Base-by-base conservation (phyloP, 495 filamentous ascomycete genomes). In the Mycothermus thermophilus region DNA sequence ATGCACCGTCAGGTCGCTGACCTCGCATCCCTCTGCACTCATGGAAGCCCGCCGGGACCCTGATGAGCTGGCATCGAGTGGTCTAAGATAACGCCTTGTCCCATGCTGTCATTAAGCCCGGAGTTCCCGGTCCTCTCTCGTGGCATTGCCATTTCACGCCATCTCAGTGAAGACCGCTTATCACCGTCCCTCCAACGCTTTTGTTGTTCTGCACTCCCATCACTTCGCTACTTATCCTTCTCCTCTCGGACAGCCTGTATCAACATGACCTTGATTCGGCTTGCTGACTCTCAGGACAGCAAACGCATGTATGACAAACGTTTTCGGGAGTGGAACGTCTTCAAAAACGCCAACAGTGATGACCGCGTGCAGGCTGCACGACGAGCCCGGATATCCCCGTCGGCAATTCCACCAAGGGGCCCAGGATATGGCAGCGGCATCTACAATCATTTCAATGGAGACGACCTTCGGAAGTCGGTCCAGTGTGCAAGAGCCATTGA, bases 231-330 rank as follows among this genome's bases (percentile, higher is more conserved):
- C 37, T 22, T 19, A 12, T 33, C 22, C 4, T 12, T 20, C 15
- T 20, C 23, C 16, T 15, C 12, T n/a, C n/a, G n/a, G n/a, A n/a
- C n/a, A n/a, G n/a, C n/a, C n/a, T n/a, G n/a, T n/a, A n/a, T 18
- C 35, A 38, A 8, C 25, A 52, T 52, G 45, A 50, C 48, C 10
- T 18, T 50, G 38, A 46, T 52, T 37, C 42, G 38, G 19, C 34
- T 43, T 5, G 41, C 51, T 53, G 44, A 53, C 37, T 20, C 19
- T 23, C 38, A 22, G 21, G 41, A 46, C 41, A 55, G 52, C 41
- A 55, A 55, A 38, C 52, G 52, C 38, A 55, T 55, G 49, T 55
- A 55, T 35, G 52, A 53, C 47, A 55, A 53, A 41, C 36, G 52
- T 1, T 55, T 55, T 27, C 49, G 52, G 13, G 52, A 55, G 23